Conservation (phyloP, 306 rosid genomes). For the Boehmeria nivea region DNA sequence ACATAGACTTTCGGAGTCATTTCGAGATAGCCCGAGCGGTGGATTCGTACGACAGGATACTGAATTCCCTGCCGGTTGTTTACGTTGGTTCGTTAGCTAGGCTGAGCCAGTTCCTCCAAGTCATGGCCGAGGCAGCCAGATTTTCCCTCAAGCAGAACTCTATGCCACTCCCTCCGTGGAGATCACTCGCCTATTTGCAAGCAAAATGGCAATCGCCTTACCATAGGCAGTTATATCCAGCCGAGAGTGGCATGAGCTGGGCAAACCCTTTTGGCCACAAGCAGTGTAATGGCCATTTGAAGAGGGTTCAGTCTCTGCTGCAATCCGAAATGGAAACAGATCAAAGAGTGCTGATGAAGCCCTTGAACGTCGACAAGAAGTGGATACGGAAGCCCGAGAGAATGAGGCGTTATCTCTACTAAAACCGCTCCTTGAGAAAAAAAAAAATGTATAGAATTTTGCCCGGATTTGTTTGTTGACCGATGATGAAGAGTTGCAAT, state of each 20-base stretch:
- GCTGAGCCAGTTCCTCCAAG: constrained; percentile 64
- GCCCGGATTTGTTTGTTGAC: constrained; percentile 20
- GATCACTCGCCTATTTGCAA: constrained; percentile 77
- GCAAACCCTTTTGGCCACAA: constrained; percentile 40
- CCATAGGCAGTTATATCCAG: constrained; percentile 47
- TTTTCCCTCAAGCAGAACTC: constrained; percentile 88
- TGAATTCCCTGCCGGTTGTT: constrained; percentile 74
- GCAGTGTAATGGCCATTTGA: constrained; percentile 72
- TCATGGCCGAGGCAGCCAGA: constrained; percentile 86
- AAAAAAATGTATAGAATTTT: constrained; percentile 48
- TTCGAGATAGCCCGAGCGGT: constrained; percentile 99
- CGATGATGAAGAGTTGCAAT: constrained; percentile 12
- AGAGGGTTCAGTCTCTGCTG: constrained; percentile 74
- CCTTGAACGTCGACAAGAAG: constrained; percentile 46
- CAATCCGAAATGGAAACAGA: constrained; percentile 65
- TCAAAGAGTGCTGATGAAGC: constrained; percentile 51
- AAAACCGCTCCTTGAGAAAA: constrained; percentile 30
- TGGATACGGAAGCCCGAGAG: constrained; percentile 65
- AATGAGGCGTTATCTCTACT: constrained; percentile 49
- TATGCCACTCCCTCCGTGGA: constrained; percentile 98
- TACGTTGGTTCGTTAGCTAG: constrained; percentile 74
- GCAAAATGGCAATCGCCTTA: constrained; percentile 86
- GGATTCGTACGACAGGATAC: constrained; percentile 66
- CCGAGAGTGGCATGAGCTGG: constrained; percentile 18
- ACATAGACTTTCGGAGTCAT: constrained; percentile 88